phyloP scores from a whole-genome alignment of 192 early-diverging fungal species.

The Funneliformis geosporum region DNA sequence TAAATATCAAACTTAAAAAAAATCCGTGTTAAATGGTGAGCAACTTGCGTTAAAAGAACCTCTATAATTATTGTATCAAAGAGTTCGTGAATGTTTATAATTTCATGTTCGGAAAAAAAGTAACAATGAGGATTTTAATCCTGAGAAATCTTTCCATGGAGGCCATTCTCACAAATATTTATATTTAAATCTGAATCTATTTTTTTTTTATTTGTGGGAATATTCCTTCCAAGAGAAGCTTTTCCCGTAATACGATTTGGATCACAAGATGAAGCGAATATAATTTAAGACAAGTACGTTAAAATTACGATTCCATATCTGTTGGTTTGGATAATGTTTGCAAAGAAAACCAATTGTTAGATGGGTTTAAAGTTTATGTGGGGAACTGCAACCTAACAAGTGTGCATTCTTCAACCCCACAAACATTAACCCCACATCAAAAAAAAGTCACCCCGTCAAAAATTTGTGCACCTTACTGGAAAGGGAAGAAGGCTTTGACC shows the following conservation, averaged over 20 bases:
- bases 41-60: background rate
- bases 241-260: background rate
- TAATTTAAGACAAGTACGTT: background rate
- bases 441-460: background rate
- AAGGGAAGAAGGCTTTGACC: background rate
- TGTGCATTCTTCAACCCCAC: background rate
- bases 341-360: background rate
- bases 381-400: background rate
- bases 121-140: background rate
- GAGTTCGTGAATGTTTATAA: no score
- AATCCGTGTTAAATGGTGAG: background rate
- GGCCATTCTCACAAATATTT: background rate
- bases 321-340: background rate
- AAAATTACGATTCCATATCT: background rate
- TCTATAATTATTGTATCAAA: no score
- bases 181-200: background rate
- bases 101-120: background rate
- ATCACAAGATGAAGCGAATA: background rate
- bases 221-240: background rate
- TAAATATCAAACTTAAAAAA: background rate
- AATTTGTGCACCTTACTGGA: background rate
- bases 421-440: background rate
- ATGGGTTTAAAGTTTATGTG: background rate
- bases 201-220: background rate
- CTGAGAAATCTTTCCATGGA: background rate